These are phyloP conservation scores for Fonticula alba DNA, from an alignment of 78 protist species.

Conservation along the genomic window DNA sequence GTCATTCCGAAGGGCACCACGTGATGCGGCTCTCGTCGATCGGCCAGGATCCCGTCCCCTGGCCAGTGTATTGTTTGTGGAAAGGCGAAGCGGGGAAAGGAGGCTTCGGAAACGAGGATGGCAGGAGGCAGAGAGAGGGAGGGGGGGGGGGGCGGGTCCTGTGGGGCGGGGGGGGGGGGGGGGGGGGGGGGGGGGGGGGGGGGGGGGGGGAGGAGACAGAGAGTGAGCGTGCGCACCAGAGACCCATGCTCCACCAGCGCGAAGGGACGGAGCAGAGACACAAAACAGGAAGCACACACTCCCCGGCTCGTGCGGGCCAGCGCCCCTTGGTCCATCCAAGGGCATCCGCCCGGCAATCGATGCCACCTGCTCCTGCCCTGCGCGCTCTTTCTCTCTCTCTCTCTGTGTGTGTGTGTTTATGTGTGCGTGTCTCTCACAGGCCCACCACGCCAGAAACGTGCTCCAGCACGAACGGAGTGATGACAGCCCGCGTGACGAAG, in stretches of 20 bases:
- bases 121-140: no score
- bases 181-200: no score
- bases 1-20: no score
- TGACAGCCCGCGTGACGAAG: constrained; percentile 26
- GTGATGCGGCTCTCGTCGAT: no score
- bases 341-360: neutral
- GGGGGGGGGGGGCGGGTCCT: no score
- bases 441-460: no score
- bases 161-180: no score
- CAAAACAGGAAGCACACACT: neutral
- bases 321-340: neutral
- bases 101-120: no score
- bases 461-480: constrained; percentile 37
- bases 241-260: neutral
- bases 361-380: neutral
- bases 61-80: no score
- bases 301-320: neutral
- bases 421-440: neutral
- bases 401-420: neutral
- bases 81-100: no score
- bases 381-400: neutral
- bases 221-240: neutral
- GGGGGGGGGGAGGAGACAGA: neutral
- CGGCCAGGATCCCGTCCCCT: no score
- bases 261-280: neutral